Evolutionary conservation across 164 flowering plant genomes (phyloP), one percentile per base, ranked within the genome.

Genomic region (Stephania cephalantha): DNA sequence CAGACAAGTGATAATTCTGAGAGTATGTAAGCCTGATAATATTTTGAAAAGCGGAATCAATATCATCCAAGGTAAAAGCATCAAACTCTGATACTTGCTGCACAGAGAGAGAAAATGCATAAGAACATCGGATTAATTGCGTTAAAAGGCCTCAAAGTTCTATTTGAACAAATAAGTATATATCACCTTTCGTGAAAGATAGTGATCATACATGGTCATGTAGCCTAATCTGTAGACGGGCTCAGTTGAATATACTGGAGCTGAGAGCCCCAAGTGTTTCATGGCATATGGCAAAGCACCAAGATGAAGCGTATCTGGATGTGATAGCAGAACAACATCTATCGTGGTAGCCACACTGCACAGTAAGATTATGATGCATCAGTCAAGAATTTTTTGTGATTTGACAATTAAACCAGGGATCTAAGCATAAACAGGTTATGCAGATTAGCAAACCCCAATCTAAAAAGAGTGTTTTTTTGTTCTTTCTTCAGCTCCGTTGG

Each of bases 31-130:
- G 85, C 68, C 95, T 84, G 67, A 88, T 90, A 74, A 93, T 84
- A 77, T 80, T 88, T 83, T 95, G 96, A 82, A 95, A 95, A 84
- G 98, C 97, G 76, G 87, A 80, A 83, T 95, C 99, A 76, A 95
- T 88, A 73, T 95, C 98, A 79, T 95, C 98, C 77, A 93, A 81
- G 10, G 92, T 88, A 77, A 95, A 95, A 80, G 90, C 77, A 79
- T 95, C 98, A 82, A 95, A 93, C 70, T 95, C 98, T 6, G 99
- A 95, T 30, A 95, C 95, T 91, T 92, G 98, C 99, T 95, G 96
- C 86, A 82, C 76, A 70, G 13, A 17, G 15, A 78, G 13, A 35
- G 22, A 17, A 45, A 44, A 22, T 9, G 44, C 25, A 53, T 66
- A 48, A 63, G 71, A 58, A 46, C 42, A 68, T 80, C n/a, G 81